A percentile compares a stretch with the other conserved stretches of the same genome.
These are phyloP conservation scores for Lentinula raphanica DNA, from an alignment of 768 basidiomycete genomes.

Conservation along the genomic window DNA sequence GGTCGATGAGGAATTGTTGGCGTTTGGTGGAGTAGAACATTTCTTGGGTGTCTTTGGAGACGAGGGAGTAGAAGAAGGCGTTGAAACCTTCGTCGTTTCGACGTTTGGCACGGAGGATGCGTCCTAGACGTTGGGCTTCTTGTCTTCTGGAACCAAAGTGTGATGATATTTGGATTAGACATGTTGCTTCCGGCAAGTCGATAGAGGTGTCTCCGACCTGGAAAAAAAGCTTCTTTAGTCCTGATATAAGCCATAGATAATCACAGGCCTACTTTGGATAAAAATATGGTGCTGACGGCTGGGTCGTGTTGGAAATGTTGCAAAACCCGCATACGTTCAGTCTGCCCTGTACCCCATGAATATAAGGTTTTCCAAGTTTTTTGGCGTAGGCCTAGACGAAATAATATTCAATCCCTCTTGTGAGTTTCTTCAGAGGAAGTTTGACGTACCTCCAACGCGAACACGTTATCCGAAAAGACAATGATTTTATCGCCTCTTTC, in stretches of 20 bases:
- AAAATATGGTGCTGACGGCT: constrained; percentile 94
- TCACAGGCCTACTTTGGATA: constrained; percentile 70
- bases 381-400: constrained; percentile 80
- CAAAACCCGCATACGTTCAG: constrained; percentile 92
- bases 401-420: too few species aligned
- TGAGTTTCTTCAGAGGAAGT: too few species aligned
- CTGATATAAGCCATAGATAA: not conserved
- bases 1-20: constrained; percentile 97
- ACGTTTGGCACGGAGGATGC: constrained; percentile 94
- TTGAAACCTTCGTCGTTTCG: constrained; percentile 99
- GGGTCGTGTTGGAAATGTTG: constrained; percentile 95
- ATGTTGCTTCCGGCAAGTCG: constrained; percentile 97
- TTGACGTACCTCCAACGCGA: constrained; percentile 79
- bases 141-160: constrained; percentile 98
- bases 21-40: constrained; percentile 99
- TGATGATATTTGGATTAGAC: constrained; percentile 98
- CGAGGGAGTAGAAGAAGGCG: constrained; percentile 98
- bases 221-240: constrained; percentile 1
- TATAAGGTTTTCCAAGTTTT: constrained; percentile 89
- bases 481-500: constrained; percentile 98
- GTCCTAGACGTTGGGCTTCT: constrained; percentile 93
- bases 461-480: constrained; percentile 99
- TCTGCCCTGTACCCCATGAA: constrained; percentile 95
- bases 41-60: constrained; percentile 98
- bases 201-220: constrained; percentile 98